These are phyloP conservation scores for Ophiocordyceps camponoti-rufipedis DNA, from an alignment of 2,329 filamentous ascomycete genomes.

Conservation along the genomic window DNA sequence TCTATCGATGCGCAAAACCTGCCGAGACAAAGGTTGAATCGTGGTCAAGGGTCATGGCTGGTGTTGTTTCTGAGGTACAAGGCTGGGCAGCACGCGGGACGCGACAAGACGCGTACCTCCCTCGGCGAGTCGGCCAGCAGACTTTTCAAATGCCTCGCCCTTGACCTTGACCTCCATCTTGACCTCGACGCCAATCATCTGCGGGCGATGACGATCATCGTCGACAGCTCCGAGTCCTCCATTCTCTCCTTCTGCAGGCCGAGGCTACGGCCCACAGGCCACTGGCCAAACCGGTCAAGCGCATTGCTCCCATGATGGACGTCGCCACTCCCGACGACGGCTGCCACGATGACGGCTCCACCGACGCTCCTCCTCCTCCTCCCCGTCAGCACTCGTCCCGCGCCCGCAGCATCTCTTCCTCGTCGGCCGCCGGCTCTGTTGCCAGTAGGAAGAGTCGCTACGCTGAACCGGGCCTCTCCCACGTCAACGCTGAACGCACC, in stretches of 20 bases:
- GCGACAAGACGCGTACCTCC: neutral
- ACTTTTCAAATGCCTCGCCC: neutral
- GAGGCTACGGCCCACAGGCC: neutral
- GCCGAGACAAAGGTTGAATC: no score
- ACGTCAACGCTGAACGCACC: conserved; percentile 37
- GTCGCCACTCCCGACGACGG: neutral
- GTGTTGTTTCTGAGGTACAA: no score
- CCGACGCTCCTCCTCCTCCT: neutral
- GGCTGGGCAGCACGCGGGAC: no score
- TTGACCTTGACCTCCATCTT: neutral
- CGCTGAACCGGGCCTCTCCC: conserved; percentile 40
- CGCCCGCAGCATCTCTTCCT: conserved; percentile 25
- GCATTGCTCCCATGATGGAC: neutral
- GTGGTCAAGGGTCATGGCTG: no score
- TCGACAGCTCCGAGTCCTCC: neutral
- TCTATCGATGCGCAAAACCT: neutral
- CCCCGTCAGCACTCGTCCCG: conserved; percentile 6
- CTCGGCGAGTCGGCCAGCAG: neutral
- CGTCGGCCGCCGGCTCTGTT: conserved; percentile 16
- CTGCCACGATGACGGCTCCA: neutral
- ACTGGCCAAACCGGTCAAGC: neutral
- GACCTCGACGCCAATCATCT: neutral
- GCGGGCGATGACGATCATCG: neutral
- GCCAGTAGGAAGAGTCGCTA: conserved; percentile 35
- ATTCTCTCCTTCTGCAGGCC: neutral